phyloP scores from a whole-genome alignment of 1,284 basidiomycete genomes.

The Trichosporon faecale region DNA sequence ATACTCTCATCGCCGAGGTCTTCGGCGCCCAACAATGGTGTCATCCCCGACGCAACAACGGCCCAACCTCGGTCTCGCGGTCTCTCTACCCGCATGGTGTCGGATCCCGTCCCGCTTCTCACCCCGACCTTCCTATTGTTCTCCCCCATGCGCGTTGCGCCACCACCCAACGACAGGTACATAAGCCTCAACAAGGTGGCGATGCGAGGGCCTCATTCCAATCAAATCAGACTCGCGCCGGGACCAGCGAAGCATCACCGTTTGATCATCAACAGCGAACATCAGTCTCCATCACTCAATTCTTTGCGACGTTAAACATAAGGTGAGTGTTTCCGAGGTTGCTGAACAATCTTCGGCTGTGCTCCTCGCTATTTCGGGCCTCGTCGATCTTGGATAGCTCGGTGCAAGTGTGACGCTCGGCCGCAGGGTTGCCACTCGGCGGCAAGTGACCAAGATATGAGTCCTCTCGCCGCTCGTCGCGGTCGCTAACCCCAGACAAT shows the following conservation, averaged over 20 bases:
- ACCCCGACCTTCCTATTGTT: neutral
- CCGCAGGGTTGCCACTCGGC: no score
- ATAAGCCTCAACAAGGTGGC: neutral
- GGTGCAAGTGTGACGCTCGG: no score
- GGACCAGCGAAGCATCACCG: neutral
- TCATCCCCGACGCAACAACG: neutral
- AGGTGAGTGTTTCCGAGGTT: no score
- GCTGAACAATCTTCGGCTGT: no score
- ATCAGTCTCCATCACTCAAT: neutral
- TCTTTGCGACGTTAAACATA: neutral
- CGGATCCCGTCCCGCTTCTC: no score
- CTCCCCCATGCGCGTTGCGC: no score
- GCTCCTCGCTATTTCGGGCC: no score
- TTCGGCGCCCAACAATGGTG: neutral
- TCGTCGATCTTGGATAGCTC: no score
- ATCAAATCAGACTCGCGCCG: neutral
- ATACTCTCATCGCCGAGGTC: neutral
- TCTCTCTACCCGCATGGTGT: neutral
- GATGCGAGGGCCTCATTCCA: neutral
- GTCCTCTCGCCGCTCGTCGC: neutral
- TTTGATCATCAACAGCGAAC: neutral
- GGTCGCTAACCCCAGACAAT: neutral
- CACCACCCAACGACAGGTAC: neutral
- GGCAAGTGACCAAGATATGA: no score
- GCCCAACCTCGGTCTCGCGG: neutral